These are phyloP conservation scores for Leonotis leonurus DNA, from an alignment of 257 asterid genomes.

Conservation along the genomic window DNA sequence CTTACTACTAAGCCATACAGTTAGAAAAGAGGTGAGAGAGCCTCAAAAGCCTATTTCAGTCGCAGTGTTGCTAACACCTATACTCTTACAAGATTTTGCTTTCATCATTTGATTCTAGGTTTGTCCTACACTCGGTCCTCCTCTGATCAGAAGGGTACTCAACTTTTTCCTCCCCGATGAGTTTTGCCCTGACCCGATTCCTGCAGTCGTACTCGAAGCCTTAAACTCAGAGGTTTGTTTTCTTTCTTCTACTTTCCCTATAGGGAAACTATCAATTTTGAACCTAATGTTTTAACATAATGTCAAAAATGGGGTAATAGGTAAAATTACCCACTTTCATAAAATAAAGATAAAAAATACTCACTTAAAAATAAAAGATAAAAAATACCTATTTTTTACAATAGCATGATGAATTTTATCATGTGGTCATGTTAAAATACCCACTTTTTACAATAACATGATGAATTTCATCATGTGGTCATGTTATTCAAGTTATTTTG, in stretches of 20 bases:
- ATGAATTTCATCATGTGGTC: too few species aligned
- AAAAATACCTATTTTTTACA: too few species aligned
- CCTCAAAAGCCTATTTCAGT: conserved; percentile 7
- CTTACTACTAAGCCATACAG: conserved; percentile 54
- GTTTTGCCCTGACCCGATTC: conserved; percentile 74
- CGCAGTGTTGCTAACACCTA: neutral
- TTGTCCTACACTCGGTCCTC: conserved; percentile 64
- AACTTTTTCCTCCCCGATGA: conserved; percentile 62
- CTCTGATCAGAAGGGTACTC: conserved; percentile 65
- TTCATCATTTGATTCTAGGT: conserved; percentile 38
- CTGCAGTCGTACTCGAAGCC: conserved; percentile 59
- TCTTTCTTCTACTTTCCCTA: neutral
- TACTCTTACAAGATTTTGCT: neutral
- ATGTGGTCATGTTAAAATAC: too few species aligned
- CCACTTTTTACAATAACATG: too few species aligned
- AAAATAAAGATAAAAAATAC: too few species aligned
- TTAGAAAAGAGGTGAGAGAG: conserved; percentile 61
- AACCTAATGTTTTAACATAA: too few species aligned
- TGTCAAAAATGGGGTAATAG: too few species aligned
- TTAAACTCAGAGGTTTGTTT: conserved; percentile 48
- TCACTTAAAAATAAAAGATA: too few species aligned
- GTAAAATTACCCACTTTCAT: too few species aligned
- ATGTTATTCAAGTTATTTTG: too few species aligned
- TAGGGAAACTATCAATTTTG: too few species aligned
- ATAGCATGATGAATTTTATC: too few species aligned